phyloP scores from a whole-genome alignment of 768 basidiomycete genomes.

The Macrolepiota dolichaula region DNA sequence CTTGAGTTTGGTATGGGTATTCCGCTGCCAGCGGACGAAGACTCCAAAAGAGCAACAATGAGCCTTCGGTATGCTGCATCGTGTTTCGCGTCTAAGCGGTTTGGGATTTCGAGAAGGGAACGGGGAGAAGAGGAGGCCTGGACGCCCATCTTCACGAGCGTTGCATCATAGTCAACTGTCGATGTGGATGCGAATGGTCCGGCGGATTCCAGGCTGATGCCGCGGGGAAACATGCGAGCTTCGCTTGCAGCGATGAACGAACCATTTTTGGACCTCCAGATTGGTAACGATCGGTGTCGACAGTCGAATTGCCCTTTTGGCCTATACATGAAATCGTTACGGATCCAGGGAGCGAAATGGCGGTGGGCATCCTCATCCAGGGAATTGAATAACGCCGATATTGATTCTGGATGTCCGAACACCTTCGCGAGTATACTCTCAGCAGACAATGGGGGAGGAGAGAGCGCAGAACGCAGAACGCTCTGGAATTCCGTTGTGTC shows the following conservation, averaged over 20 bases:
- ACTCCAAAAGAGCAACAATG: conserved; percentile 1
- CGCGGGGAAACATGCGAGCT: conserved; percentile 2
- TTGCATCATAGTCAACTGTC: neutral
- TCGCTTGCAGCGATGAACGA: conserved; percentile 2
- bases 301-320: neutral
- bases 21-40: neutral
- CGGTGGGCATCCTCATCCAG: neutral
- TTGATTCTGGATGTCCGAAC: neutral
- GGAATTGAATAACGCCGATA: neutral
- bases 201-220: neutral
- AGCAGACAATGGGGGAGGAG: neutral
- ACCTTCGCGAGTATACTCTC: neutral
- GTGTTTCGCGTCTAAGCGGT: conserved; percentile 14
- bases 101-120: neutral
- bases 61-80: conserved; percentile 12
- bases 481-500: conserved; percentile 14
- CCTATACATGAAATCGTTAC: neutral
- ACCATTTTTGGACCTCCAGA: neutral
- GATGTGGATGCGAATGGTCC: neutral
- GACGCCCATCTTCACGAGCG: conserved; percentile 1
- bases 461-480: conserved; percentile 7
- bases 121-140: neutral
- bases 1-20: conserved; percentile 28
- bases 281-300: neutral
- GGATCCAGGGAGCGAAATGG: neutral